Evolutionary conservation across 306 rosid species (phyloP).

Genomic region (Trifolium repens): DNA sequence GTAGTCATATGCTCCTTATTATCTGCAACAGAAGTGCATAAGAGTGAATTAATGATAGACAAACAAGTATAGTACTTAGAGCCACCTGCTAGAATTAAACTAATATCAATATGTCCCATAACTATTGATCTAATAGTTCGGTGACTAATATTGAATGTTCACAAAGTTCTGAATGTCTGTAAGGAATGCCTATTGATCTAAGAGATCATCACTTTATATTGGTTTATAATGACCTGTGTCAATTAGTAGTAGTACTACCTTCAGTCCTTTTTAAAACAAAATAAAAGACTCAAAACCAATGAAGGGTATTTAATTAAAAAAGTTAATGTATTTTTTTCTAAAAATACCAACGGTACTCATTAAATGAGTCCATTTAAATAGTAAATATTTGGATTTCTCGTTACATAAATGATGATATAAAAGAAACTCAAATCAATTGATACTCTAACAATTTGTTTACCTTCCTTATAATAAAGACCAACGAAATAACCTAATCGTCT

Average conservation of each 20-base stretch:
- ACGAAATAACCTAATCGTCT: not conserved
- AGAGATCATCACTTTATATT: not conserved
- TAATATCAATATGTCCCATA: not conserved
- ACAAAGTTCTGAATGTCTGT: not conserved
- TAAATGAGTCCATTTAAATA: not conserved
- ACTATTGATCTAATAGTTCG: too few species aligned
- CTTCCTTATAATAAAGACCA: not conserved
- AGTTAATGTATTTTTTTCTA: not conserved
- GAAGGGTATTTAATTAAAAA: not conserved
- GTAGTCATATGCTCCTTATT: slow-evolving; percentile 38
- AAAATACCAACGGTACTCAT: not conserved
- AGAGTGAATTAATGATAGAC: not conserved
- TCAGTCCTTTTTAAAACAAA: not conserved
- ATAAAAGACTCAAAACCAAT: not conserved
- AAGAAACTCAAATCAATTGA: not conserved
- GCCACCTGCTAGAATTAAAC: not conserved
- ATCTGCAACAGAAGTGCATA: slow-evolving; percentile 40
- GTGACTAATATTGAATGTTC: not conserved
- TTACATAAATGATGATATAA: not conserved
- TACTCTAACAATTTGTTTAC: not conserved
- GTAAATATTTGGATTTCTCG: not conserved
- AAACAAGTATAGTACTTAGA: not conserved
- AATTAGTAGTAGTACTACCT: not conserved
- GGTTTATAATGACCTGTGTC: too few species aligned
- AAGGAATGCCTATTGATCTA: not conserved